These are phyloP conservation scores for Aspergillus fischeri DNA, from an alignment of 2,329 filamentous ascomycete genomes.

Conservation along the genomic window DNA sequence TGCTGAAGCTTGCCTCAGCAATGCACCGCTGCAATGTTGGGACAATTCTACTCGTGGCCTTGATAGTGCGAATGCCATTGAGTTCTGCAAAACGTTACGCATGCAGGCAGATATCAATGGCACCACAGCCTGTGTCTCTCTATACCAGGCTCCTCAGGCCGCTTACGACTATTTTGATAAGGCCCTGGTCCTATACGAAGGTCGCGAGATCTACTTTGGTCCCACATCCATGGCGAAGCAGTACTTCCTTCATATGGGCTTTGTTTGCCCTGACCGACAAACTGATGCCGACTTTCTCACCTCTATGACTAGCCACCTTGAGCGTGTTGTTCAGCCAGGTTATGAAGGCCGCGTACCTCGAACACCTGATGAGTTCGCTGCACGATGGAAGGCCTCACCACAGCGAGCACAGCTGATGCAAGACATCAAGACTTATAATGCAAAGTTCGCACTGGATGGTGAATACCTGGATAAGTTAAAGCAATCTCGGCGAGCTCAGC, in stretches of 20 bases:
- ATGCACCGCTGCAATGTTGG: conserved; percentile 37
- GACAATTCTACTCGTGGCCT: conserved; percentile 42
- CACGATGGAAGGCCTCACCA: conserved; percentile 47
- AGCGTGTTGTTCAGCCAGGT: conserved; percentile 52
- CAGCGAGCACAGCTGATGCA: conserved; percentile 34
- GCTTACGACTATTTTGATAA: conserved; percentile 58
- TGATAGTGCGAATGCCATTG: conserved; percentile 48
- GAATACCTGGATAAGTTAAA: conserved; percentile 27
- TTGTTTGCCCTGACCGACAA: conserved; percentile 60
- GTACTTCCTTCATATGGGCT: conserved; percentile 65
- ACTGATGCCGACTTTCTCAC: conserved; percentile 66
- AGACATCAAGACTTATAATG: conserved; percentile 27
- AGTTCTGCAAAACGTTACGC: conserved; percentile 47
- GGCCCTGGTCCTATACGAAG: conserved; percentile 64
- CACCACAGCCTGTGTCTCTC: conserved; percentile 44
- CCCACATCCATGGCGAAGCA: conserved; percentile 52
- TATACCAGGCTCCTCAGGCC: conserved; percentile 46
- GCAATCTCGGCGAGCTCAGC: conserved; percentile 30
- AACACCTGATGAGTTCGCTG: conserved; percentile 64
- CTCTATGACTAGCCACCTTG: conserved; percentile 59
- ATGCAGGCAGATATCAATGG: conserved; percentile 41
- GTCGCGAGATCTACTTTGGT: conserved; percentile 69
- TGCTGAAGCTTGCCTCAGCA: conserved; percentile 45
- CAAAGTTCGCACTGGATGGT: conserved; percentile 31
- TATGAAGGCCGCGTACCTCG: conserved; percentile 60